A percentile compares a stretch with the other conserved stretches of the same genome.
Conservation (phyloP, 768 basidiomycete species). For the Omphalotus guepiniiformis region DNA sequence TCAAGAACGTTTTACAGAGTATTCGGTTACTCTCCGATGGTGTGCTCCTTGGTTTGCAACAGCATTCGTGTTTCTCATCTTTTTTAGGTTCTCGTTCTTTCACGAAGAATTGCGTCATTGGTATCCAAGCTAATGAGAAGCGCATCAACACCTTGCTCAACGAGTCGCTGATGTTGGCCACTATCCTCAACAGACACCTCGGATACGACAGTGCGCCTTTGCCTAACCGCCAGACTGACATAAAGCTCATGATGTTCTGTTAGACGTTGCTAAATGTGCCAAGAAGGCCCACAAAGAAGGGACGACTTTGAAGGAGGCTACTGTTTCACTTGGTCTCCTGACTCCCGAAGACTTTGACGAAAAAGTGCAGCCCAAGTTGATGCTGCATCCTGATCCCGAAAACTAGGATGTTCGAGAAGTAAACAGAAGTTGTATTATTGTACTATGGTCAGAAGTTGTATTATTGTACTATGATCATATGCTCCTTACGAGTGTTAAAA, state of each 20-base stretch:
- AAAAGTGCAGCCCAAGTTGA: slow-evolving; percentile 89
- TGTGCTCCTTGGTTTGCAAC: slow-evolving; percentile 23
- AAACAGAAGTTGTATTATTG: too few species aligned
- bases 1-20: slow-evolving; percentile 96
- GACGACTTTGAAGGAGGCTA: slow-evolving; percentile 92
- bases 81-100: slow-evolving; percentile 80
- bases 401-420: too few species aligned
- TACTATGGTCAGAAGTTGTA: too few species aligned
- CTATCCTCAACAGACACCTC: slow-evolving; percentile 91
- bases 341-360: slow-evolving; percentile 90
- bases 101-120: slow-evolving; percentile 95
- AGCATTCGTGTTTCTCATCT: neutral
- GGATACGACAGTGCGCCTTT: slow-evolving; percentile 89
- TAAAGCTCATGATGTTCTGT: neutral
- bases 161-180: slow-evolving; percentile 97
- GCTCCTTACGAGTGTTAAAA: too few species aligned
- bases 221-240: neutral
- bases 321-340: slow-evolving; percentile 80
- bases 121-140: slow-evolving; percentile 95
- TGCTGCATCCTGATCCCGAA: slow-evolving; percentile 59
- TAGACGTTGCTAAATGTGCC: slow-evolving; percentile 96
- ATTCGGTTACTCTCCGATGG: slow-evolving; percentile 93
- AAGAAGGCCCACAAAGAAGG: slow-evolving; percentile 99
- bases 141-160: slow-evolving; percentile 85
- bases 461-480: too few species aligned